These are phyloP conservation scores for Rhizoclosmatium globosum DNA, from an alignment of 192 early-diverging fungal species.

Conservation along the genomic window DNA sequence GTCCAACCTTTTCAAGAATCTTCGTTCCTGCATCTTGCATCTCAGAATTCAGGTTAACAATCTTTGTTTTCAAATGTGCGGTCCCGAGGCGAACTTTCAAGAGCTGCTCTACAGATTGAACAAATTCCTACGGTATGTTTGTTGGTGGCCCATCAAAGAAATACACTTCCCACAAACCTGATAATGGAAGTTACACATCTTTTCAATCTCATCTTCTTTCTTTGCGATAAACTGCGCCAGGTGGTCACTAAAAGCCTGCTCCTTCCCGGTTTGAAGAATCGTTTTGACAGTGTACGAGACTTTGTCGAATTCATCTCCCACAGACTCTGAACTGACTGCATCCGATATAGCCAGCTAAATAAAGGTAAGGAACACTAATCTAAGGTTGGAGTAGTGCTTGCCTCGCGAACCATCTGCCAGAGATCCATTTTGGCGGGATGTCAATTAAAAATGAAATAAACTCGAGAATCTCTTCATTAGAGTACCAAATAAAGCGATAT, in stretches of 20 bases:
- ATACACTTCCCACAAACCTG: conserved; percentile 64
- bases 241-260: conserved; percentile 88
- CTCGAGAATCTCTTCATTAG: background rate
- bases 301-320: conserved; percentile 63
- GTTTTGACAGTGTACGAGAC: conserved; percentile 80
- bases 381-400: background rate
- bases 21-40: conserved; percentile 83
- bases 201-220: conserved; percentile 97
- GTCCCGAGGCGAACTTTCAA: conserved; percentile 93
- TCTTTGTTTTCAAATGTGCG: conserved; percentile 81
- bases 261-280: conserved; percentile 84
- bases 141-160: background rate
- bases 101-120: conserved; percentile 93
- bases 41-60: conserved; percentile 85
- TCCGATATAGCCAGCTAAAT: conserved; percentile 24
- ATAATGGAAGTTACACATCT: conserved; percentile 95
- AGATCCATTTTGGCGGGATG: conserved; percentile 19
- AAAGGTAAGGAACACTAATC: no score
- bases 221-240: conserved; percentile 80
- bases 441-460: no score
- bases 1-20: conserved; percentile 72
- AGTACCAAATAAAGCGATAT: no score
- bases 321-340: conserved; percentile 10
- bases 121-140: conserved; percentile 74
- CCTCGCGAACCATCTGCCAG: conserved; percentile 30